Percentiles rank a stretch among this genome's conserved stretches.
These are phyloP conservation scores for Eutrema japonicum DNA, from an alignment of 345 rosid genomes.

Conservation along the genomic window DNA sequence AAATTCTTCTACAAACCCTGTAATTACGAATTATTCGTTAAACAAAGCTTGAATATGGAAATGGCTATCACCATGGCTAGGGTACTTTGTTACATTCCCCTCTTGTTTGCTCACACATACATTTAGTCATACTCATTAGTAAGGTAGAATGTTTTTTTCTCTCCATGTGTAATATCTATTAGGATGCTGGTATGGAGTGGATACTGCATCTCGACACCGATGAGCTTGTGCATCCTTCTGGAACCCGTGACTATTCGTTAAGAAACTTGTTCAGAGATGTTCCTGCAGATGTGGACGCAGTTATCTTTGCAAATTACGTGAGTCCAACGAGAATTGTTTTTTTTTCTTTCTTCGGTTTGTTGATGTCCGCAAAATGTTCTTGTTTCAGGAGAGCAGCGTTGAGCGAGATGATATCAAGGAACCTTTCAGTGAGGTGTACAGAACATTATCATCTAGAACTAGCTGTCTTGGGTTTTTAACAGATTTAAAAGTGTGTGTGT, in stretches of 20 bases:
- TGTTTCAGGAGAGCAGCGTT: conserved; percentile 82
- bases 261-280: conserved; percentile 64
- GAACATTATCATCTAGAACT: not conserved
- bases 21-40: conserved; percentile 91
- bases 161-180: not conserved
- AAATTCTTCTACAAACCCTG: conserved; percentile 96
- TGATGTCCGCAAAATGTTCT: conserved; percentile 56
- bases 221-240: conserved; percentile 87
- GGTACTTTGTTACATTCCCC: conserved; percentile 59
- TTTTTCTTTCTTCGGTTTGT: conserved; percentile 42
- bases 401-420: conserved; percentile 84
- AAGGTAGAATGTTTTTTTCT: not conserved
- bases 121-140: conserved; percentile 8
- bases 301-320: conserved; percentile 85
- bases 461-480: not conserved
- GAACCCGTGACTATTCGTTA: conserved; percentile 80
- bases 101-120: not conserved
- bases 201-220: conserved; percentile 95
- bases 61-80: conserved; percentile 93
- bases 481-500: not conserved
- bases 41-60: conserved; percentile 96
- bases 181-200: conserved; percentile 94
- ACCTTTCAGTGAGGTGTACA: conserved; percentile 84
- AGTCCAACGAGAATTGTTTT: conserved; percentile 70
- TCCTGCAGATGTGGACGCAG: conserved; percentile 73